Evolutionary conservation across 768 basidiomycete species (phyloP).

Genomic region (Suillus placidus): DNA sequence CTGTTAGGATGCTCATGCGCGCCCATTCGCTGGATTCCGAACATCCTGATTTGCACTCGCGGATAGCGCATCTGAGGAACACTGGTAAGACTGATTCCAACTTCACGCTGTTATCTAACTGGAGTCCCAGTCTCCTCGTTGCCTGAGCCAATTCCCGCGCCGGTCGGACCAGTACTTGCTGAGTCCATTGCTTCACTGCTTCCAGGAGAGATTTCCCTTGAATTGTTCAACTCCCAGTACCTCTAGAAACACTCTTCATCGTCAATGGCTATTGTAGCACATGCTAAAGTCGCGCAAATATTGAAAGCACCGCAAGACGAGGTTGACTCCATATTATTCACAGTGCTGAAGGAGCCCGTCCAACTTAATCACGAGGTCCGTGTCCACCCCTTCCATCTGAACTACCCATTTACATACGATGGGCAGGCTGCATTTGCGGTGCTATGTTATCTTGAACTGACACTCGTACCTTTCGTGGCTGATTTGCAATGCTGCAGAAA

Average conservation of each 20-base stretch:
- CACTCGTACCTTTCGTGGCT: background rate
- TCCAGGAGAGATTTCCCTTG: slow-evolving; percentile 56
- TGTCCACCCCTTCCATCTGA: slow-evolving; percentile 2
- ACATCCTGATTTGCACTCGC: slow-evolving; percentile 70
- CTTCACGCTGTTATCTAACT: slow-evolving; percentile 8
- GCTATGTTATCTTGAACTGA: slow-evolving; percentile 51
- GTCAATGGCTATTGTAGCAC: slow-evolving; percentile 58
- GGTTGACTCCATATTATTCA: slow-evolving; percentile 61
- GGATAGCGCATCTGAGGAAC: slow-evolving; percentile 65
- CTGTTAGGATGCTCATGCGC: too few relatives aligned
- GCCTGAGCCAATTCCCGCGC: slow-evolving; percentile 44
- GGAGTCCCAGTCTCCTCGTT: slow-evolving; percentile 48
- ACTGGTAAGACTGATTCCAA: slow-evolving; percentile 42
- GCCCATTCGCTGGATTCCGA: slow-evolving; percentile 57
- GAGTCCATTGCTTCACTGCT: slow-evolving; percentile 54
- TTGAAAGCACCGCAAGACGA: slow-evolving; percentile 56
- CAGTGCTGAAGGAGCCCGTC: slow-evolving; percentile 45
- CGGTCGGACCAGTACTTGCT: slow-evolving; percentile 52
- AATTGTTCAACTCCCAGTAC: slow-evolving; percentile 74
- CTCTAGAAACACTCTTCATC: slow-evolving; percentile 61
- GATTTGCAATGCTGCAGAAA: slow-evolving; percentile 57
- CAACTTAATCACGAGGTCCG: slow-evolving; percentile 52
- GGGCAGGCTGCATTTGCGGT: slow-evolving; percentile 64
- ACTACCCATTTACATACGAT: background rate
- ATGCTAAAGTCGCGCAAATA: slow-evolving; percentile 55